These are phyloP conservation scores for Scleromitrula shiraiana DNA, from an alignment of 2,329 filamentous ascomycete species.

Conservation along the genomic window DNA sequence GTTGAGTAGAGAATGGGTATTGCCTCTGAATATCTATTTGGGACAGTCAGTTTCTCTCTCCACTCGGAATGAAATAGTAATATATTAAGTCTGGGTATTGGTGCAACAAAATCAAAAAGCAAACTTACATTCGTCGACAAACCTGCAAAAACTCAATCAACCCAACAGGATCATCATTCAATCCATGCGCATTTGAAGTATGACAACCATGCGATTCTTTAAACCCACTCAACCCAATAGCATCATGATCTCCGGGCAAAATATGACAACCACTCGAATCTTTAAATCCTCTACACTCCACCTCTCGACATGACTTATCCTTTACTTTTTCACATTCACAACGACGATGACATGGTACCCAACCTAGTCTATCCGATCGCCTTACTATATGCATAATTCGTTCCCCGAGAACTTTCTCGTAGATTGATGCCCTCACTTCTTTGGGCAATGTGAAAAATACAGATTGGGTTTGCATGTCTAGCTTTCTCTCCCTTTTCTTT, in stretches of 20 bases:
- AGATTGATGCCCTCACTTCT: constrained; percentile 13
- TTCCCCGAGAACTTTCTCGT: constrained; percentile 14
- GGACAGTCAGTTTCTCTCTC: not conserved
- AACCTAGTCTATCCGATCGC: constrained; percentile 9
- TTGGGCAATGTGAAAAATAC: not conserved
- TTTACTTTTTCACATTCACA: constrained; percentile 2
- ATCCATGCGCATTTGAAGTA: not conserved
- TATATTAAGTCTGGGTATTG: not conserved
- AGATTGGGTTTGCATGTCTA: not conserved
- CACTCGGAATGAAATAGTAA: not conserved
- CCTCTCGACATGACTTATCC: constrained; percentile 8
- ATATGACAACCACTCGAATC: constrained; percentile 1
- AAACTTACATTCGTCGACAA: constrained; percentile 20
- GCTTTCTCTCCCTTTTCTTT: not conserved
- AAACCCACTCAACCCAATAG: not conserved
- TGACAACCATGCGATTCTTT: too few relatives aligned
- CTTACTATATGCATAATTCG: constrained; percentile 16
- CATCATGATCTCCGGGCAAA: constrained; percentile 6
- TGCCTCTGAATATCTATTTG: constrained; percentile 19
- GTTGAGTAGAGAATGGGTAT: constrained; percentile 19
- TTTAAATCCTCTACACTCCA: constrained; percentile 15
- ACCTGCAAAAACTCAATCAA: constrained; percentile 16
- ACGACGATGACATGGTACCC: too few relatives aligned
- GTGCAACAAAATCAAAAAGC: not conserved
- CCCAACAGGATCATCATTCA: not conserved